Conservation (phyloP, 169 alveolate species). For the Eimeria acervulina region DNA sequence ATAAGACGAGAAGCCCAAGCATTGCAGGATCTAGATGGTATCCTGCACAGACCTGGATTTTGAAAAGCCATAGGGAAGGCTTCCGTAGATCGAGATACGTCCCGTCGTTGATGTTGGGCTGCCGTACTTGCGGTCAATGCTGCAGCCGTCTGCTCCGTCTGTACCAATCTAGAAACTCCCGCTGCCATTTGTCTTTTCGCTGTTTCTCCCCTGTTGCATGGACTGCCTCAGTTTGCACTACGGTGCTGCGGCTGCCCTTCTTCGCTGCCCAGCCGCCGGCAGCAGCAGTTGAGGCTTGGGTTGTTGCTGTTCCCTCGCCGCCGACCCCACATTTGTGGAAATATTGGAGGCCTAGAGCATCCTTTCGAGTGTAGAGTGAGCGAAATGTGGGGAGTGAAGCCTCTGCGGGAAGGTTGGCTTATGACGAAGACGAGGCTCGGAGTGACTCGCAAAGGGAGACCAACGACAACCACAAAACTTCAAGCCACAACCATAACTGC, state of each 20-base stretch:
- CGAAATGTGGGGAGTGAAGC: background rate
- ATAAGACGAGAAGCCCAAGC: slow-evolving; percentile 14
- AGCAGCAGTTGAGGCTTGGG: background rate
- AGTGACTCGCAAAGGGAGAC: background rate
- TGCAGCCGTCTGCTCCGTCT: background rate
- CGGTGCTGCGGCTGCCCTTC: background rate
- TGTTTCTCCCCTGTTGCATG: background rate
- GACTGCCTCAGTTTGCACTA: background rate
- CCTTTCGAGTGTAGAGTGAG: background rate
- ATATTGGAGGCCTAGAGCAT: background rate
- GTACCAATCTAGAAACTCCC: background rate
- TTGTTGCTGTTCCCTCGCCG: background rate
- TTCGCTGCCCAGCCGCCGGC: background rate
- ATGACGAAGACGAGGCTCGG: background rate
- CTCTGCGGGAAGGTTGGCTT: background rate
- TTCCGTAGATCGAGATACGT: background rate
- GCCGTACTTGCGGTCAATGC: background rate
- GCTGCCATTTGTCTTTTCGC: background rate
- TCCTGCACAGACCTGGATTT: background rate
- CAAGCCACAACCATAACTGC: background rate
- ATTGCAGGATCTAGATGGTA: background rate
- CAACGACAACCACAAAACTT: background rate
- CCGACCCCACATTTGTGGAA: background rate
- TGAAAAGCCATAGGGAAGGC: background rate
- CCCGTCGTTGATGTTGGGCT: background rate